Percentiles rank a stretch among this genome's conserved stretches.
phyloP scores from a whole-genome alignment of 345 rosid species.

The Syzygium jambos region DNA sequence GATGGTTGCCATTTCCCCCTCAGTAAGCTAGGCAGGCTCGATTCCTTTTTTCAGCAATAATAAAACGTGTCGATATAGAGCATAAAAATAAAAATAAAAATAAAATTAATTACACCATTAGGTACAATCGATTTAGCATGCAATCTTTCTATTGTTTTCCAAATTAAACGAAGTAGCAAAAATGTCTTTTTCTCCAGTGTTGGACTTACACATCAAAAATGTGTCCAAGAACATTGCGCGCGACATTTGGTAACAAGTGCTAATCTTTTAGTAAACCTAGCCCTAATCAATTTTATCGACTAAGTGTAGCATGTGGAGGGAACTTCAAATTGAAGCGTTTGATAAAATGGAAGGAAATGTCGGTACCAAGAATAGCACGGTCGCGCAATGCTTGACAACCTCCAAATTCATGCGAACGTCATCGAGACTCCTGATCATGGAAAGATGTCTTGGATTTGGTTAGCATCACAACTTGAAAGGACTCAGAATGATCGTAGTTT shows the following conservation, averaged over 20 bases:
- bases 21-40: slow-evolving; percentile 57
- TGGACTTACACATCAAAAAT: background rate
- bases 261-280: background rate
- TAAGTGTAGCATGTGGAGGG: background rate
- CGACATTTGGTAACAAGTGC: background rate
- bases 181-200: background rate
- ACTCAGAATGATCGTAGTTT: background rate
- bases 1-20: slow-evolving; percentile 38
- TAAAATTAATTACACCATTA: background rate
- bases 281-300: background rate
- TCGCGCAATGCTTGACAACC: slow-evolving; percentile 82
- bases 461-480: background rate
- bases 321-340: background rate
- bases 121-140: background rate
- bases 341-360: background rate
- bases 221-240: background rate
- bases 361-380: slow-evolving; percentile 76
- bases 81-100: background rate
- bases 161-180: background rate
- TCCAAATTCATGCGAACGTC: slow-evolving; percentile 90
- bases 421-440: slow-evolving; percentile 56
- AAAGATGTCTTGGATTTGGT: background rate
- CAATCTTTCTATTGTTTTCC: background rate
- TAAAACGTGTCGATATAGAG: background rate
- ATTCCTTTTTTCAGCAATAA: slow-evolving; percentile 34